Percentiles rank a stretch among this genome's conserved stretches.
Evolutionary conservation across 2,329 filamentous ascomycete genomes (phyloP).

Genomic region (Diplodia mutila): DNA sequence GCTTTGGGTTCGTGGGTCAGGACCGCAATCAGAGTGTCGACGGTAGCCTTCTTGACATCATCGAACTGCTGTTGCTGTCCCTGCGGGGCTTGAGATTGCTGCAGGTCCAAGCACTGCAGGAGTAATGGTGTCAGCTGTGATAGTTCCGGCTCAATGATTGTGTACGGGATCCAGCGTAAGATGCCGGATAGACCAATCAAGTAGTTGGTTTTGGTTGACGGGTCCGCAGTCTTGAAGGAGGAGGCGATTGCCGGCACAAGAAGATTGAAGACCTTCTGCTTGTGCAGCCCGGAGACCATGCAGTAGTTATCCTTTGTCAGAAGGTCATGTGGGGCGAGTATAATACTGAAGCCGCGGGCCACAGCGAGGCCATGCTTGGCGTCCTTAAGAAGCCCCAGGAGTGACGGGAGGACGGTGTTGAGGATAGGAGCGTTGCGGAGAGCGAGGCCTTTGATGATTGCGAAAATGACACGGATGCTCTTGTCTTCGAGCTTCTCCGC

Average conservation of each 20-base stretch:
- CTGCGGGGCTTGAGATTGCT: conserved; percentile 32
- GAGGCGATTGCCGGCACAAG: conserved; percentile 60
- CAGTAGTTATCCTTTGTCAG: conserved; percentile 65
- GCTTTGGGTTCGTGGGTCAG: conserved; percentile 60
- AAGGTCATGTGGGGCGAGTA: conserved; percentile 64
- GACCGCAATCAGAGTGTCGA: conserved; percentile 62
- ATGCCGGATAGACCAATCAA: conserved; percentile 67
- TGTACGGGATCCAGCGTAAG: conserved; percentile 62
- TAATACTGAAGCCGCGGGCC: conserved; percentile 61
- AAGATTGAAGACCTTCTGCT: conserved; percentile 66
- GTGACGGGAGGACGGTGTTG: conserved; percentile 45
- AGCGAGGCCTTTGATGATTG: conserved; percentile 63
- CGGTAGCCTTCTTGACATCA: conserved; percentile 62
- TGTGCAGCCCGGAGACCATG: conserved; percentile 63
- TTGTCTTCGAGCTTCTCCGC: conserved; percentile 41
- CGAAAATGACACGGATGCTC: conserved; percentile 61
- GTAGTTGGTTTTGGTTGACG: conserved; percentile 60
- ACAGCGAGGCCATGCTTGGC: conserved; percentile 54
- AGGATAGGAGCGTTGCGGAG: conserved; percentile 57
- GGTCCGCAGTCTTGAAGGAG: conserved; percentile 52
- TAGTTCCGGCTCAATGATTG: conserved; percentile 63
- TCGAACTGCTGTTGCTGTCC: conserved; percentile 39
- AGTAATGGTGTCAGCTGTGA: conserved; percentile 62
- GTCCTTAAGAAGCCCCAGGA: conserved; percentile 57
- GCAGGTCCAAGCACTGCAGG: conserved; percentile 64